Conservation (phyloP, 148 eudicot species). For the Dianthus caryophyllus region DNA sequence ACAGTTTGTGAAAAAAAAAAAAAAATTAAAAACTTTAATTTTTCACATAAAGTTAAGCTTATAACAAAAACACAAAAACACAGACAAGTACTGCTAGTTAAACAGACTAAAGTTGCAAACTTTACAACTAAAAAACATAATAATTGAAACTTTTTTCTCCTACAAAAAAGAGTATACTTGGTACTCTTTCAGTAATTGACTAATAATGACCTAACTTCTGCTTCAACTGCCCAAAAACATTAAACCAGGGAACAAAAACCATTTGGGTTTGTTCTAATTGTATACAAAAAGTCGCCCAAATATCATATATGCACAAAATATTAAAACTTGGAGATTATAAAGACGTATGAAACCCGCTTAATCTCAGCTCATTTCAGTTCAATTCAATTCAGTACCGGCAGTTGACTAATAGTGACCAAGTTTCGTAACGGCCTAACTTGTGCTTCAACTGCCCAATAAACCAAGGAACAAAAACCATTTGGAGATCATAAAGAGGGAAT, state of each 20-base stretch:
- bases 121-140: conserved; percentile 6
- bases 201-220: conserved; percentile 9
- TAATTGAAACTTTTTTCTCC: conserved; percentile 1
- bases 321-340: not conserved
- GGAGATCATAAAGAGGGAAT: not conserved
- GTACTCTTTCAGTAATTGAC: conserved; percentile 2
- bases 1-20: not conserved
- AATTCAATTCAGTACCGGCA: too few species aligned
- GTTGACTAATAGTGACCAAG: not conserved
- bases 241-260: conserved; percentile 1
- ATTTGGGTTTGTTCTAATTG: not conserved
- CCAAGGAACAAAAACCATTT: not conserved
- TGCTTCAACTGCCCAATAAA: too few species aligned
- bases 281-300: not conserved
- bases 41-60: not conserved
- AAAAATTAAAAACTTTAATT: not conserved
- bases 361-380: too few species aligned
- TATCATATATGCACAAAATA: not conserved
- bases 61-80: not conserved
- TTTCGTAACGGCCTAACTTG: too few species aligned
- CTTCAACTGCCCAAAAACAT: conserved; percentile 20
- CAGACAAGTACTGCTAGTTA: not conserved
- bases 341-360: not conserved
- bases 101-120: conserved; percentile 7
- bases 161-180: not conserved